Evolutionary conservation across 1,139 yeast species (phyloP).

Genomic region (Pichia sp.): DNA sequence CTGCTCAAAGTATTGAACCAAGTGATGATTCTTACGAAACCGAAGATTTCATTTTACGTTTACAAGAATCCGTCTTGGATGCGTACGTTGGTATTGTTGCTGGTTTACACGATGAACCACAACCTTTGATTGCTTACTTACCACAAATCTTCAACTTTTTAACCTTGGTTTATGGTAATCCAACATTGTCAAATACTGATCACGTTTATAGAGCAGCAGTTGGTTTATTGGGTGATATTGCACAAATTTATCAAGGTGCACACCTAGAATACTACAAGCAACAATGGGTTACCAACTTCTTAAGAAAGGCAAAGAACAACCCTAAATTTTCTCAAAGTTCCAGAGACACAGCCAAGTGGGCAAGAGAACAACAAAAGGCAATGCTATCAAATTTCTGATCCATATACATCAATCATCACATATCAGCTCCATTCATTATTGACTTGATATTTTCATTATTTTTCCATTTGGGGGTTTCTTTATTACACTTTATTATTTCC

Average conservation of each 20-base stretch:
- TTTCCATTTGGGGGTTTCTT: constrained; percentile 1
- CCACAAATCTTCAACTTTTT: constrained; percentile 71
- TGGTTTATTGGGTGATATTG: constrained; percentile 90
- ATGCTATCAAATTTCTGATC: constrained; percentile 34
- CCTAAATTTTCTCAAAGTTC: constrained; percentile 62
- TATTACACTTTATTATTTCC: constrained; percentile 6
- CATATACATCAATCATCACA: neutral
- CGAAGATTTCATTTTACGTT: constrained; percentile 67
- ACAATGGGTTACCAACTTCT: constrained; percentile 76
- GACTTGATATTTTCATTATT: neutral
- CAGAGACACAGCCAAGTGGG: constrained; percentile 94
- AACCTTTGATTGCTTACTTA: constrained; percentile 60
- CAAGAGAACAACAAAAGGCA: constrained; percentile 79
- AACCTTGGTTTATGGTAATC: constrained; percentile 56
- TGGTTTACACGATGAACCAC: constrained; percentile 74
- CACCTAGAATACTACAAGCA: constrained; percentile 66
- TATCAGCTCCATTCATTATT: too few relatives aligned
- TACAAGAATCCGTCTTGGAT: constrained; percentile 86
- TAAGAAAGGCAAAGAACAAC: constrained; percentile 70
- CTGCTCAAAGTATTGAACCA: constrained; percentile 56
- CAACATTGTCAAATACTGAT: constrained; percentile 40
- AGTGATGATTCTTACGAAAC: constrained; percentile 69
- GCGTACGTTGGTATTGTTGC: constrained; percentile 95
- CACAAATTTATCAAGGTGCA: constrained; percentile 71
- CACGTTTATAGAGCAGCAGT: constrained; percentile 65